Evolutionary conservation across 2,329 filamentous ascomycete species (phyloP).

Genomic region (Sclerotinia glacialis): DNA sequence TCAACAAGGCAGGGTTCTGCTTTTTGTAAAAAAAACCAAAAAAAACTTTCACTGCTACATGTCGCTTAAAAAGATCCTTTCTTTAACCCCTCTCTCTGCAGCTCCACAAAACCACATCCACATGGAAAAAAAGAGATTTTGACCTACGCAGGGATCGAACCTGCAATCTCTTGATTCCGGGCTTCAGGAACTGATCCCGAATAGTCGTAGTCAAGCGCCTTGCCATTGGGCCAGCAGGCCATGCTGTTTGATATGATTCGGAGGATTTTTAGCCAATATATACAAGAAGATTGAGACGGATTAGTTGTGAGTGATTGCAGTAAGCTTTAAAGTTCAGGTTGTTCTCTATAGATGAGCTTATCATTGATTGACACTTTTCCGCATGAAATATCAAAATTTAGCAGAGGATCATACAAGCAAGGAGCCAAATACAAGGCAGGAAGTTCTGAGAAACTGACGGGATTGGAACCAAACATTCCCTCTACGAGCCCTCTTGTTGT

Average conservation of each 20-base stretch:
- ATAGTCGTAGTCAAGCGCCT: constrained; percentile 48
- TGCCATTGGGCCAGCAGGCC: constrained; percentile 45
- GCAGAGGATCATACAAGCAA: too few species aligned
- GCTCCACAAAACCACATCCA: background rate
- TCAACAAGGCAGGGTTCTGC: background rate
- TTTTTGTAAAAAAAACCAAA: background rate
- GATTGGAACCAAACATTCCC: too few species aligned
- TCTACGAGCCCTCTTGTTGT: too few species aligned
- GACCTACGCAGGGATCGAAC: constrained; percentile 43
- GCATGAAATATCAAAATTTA: too few species aligned
- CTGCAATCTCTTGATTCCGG: constrained; percentile 47
- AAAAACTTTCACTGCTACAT: background rate
- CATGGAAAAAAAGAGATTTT: background rate
- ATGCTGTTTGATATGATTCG: rapidly evolving
- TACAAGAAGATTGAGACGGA: rapidly evolving
- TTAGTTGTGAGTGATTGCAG: background rate
- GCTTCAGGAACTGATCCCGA: background rate
- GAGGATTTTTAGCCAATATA: background rate
- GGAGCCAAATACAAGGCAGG: too few species aligned
- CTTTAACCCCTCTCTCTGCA: background rate
- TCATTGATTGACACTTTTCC: too few species aligned
- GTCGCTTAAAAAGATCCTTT: background rate
- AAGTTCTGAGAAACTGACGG: too few species aligned
- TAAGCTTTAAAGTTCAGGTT: background rate
- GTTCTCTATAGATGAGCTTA: background rate